Conservation (phyloP, 164 flowering plant genomes). For the Chimonanthus salicifolius region DNA sequence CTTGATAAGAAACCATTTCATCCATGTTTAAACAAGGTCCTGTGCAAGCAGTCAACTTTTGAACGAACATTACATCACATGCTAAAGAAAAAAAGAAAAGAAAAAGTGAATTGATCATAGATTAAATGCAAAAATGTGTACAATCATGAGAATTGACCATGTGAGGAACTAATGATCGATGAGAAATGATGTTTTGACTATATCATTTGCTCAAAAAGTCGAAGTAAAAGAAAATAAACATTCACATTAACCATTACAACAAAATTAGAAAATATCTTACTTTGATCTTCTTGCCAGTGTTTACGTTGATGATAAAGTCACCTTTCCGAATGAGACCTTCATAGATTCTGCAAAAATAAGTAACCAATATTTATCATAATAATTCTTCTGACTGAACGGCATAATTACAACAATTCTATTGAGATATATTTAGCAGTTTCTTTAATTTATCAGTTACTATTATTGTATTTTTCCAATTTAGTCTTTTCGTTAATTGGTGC, state of each 20-base stretch:
- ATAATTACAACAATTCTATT: no score
- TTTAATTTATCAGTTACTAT: no score
- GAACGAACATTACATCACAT: neutral
- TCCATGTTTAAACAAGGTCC: neutral
- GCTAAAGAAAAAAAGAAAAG: no score
- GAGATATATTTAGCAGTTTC: no score
- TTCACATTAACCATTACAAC: neutral
- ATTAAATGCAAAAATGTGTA: neutral
- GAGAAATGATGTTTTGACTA: neutral
- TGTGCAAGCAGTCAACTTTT: neutral
- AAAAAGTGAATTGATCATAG: no score
- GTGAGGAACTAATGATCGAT: neutral
- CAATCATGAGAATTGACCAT: conserved; percentile 1
- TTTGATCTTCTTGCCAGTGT: conserved; percentile 95
- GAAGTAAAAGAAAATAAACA: neutral
- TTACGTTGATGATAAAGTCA: conserved; percentile 77
- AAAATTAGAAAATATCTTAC: conserved; percentile 28
- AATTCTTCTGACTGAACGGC: no score
- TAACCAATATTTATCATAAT: neutral
- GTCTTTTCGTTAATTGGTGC: no score
- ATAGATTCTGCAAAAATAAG: conserved; percentile 59
- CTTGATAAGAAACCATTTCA: neutral
- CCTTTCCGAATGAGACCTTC: conserved; percentile 93
- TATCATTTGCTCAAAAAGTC: neutral
- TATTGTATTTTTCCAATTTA: no score